Evolutionary conservation across 257 asterid genomes (phyloP), one percentile per base, ranked within the genome.

Genomic region (Lavandula angustifolia): DNA sequence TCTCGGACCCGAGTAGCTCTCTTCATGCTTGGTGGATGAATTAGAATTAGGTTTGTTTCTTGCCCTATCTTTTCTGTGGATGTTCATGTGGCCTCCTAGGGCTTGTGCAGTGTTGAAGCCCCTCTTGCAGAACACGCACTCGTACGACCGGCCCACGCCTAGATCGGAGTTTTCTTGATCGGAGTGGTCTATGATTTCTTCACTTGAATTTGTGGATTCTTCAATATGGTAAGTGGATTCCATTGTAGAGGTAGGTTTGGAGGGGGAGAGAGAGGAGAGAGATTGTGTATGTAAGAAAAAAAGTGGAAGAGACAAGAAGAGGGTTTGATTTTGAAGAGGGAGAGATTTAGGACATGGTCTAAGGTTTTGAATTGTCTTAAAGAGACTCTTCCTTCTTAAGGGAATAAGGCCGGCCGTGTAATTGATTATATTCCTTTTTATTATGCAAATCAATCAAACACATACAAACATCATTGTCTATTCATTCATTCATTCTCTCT

Each of bases 21-120:
- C 48, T 68, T 8, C 9, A 1, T 8, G 44, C 12, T 40, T 40
- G 38, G 11, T 60, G 61, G 27, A 22, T 22, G 27, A 22, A 22
- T 22, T 22, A 2, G 75, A 55, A 59, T 12, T 73, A n/a, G 84
- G 74, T 47, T 75, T 86, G 41, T 67, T 81, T 48, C 62, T 62
- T 3, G 81, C 76, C 37, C 82, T 79, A 16, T 89, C 85, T 17
- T 89, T 89, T 9, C 96, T 69, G 40, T 88, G 96, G 64, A 88
- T 88, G 35, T 88, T 88, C 96, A 88, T 88, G 76, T 88, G 96
- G 0, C 95, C 96, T 0, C 95, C 97, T 73, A 89, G 77, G 32
- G 97, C 97, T 68, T 89, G 97, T 0, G 97, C 97, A 0, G 91
- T 85, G 41, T 80, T 82, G 91, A 89, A 89, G 1, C 97, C 97